Percentiles rank a stretch among this genome's conserved stretches.
phyloP scores from a whole-genome alignment of 768 basidiomycete species.

The Candolleomyces efflorescens region DNA sequence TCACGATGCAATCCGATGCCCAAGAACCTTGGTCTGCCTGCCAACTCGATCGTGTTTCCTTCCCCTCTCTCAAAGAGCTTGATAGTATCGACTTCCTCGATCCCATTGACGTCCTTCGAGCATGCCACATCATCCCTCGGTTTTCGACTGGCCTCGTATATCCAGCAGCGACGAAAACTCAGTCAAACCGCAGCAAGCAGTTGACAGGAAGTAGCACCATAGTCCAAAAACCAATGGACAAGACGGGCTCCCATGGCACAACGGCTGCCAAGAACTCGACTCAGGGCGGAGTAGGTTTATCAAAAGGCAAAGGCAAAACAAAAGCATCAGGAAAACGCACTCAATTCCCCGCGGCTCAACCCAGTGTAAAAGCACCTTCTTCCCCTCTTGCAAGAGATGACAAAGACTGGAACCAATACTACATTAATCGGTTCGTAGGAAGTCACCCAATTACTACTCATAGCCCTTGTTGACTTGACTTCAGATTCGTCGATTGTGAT shows the following conservation, averaged over 20 bases:
- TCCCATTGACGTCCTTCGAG: not conserved
- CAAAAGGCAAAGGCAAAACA: not conserved
- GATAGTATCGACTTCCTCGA: not conserved
- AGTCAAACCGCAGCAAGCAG: too few species aligned
- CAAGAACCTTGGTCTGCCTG: not conserved
- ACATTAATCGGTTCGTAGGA: not conserved
- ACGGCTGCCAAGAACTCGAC: not conserved
- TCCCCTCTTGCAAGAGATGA: not conserved
- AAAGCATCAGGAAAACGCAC: too few species aligned
- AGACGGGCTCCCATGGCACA: too few species aligned
- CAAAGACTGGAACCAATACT: not conserved
- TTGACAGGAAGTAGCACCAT: too few species aligned
- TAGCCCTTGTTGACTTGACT: too few species aligned
- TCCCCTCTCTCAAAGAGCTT: not conserved
- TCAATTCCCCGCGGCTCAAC: too few species aligned
- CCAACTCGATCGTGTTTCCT: not conserved
- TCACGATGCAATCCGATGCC: not conserved
- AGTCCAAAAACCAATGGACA: too few species aligned
- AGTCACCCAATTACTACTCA: not conserved
- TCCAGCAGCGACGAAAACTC: not conserved
- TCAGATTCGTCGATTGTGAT: not conserved
- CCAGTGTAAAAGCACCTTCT: too few species aligned
- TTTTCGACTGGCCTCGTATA: not conserved
- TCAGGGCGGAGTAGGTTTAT: not conserved
- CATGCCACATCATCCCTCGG: constrained; percentile 1